Evolutionary conservation across 805 yeast species (phyloP).

Genomic region (Hanseniaspora lindneri): DNA sequence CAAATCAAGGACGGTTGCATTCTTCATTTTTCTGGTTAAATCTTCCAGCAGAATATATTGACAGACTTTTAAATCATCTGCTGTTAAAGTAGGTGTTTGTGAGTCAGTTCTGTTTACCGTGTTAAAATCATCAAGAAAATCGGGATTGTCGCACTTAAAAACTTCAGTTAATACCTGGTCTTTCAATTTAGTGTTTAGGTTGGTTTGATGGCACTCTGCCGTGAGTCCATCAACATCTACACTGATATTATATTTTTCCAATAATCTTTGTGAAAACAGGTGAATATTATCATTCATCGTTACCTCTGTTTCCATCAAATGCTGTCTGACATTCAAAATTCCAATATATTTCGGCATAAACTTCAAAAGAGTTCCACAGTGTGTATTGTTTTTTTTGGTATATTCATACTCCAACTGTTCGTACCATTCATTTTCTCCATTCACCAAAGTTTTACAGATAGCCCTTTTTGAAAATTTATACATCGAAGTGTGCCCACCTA

Average conservation of each 20-base stretch:
- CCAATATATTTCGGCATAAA: slow-evolving; percentile 95
- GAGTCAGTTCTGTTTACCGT: background rate
- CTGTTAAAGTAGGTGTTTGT: too few species aligned
- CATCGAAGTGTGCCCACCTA: slow-evolving; percentile 97
- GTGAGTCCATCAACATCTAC: slow-evolving; percentile 4
- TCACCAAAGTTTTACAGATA: slow-evolving; percentile 84
- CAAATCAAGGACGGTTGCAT: slow-evolving; percentile 85
- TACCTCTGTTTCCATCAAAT: slow-evolving; percentile 46
- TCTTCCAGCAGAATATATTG: slow-evolving; percentile 83
- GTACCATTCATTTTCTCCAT: slow-evolving; percentile 83
- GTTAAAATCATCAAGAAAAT: background rate
- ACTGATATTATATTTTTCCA: slow-evolving; percentile 34
- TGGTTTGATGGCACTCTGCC: slow-evolving; percentile 43
- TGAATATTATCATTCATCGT: slow-evolving; percentile 83
- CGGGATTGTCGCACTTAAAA: slow-evolving; percentile 27
- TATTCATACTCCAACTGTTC: slow-evolving; percentile 62
- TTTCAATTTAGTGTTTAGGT: slow-evolving; percentile 56
- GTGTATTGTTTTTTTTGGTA: slow-evolving; percentile 16
- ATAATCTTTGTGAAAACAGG: slow-evolving; percentile 71
- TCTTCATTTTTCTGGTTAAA: slow-evolving; percentile 64
- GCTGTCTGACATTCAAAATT: slow-evolving; percentile 79
- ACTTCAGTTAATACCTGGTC: slow-evolving; percentile 65
- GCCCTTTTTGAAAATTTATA: slow-evolving; percentile 84
- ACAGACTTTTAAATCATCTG: slow-evolving; percentile 28
- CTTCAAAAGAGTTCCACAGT: slow-evolving; percentile 60